These are phyloP conservation scores for Botrytis sinoallii DNA, from an alignment of 2,329 filamentous ascomycete genomes.

Conservation along the genomic window DNA sequence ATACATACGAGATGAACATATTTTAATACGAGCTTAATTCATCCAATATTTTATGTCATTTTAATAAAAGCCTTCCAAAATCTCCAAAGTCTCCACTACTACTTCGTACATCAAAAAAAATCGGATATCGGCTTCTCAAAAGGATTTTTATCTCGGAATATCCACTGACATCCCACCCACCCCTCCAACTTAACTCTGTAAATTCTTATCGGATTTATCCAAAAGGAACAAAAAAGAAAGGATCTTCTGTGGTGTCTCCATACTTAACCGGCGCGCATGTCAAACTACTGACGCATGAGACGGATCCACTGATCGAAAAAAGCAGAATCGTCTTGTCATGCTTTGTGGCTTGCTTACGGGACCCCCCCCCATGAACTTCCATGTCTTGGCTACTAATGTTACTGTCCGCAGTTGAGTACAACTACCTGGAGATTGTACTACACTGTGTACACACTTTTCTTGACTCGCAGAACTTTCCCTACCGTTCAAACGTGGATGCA, in stretches of 20 bases:
- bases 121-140: conserved; percentile 12
- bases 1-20: not conserved
- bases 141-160: not conserved
- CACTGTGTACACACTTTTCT: not conserved
- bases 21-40: not conserved
- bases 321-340: not conserved
- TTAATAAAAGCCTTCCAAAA: not conserved
- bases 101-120: not conserved
- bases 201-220: not conserved
- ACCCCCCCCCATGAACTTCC: not conserved
- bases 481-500: not conserved
- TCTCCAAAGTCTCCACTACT: not conserved
- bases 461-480: not conserved
- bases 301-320: conserved; percentile 13
- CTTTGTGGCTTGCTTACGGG: conserved; percentile 16
- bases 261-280: conserved; percentile 14
- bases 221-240: not conserved
- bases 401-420: not conserved
- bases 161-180: not conserved
- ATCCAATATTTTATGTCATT: not conserved
- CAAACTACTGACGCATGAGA: conserved; percentile 7
- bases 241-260: conserved; percentile 4
- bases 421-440: not conserved
- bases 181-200: not conserved
- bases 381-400: not conserved